phyloP scores from a whole-genome alignment of 495 filamentous ascomycete species.

The Pseudevernia furfuracea region DNA sequence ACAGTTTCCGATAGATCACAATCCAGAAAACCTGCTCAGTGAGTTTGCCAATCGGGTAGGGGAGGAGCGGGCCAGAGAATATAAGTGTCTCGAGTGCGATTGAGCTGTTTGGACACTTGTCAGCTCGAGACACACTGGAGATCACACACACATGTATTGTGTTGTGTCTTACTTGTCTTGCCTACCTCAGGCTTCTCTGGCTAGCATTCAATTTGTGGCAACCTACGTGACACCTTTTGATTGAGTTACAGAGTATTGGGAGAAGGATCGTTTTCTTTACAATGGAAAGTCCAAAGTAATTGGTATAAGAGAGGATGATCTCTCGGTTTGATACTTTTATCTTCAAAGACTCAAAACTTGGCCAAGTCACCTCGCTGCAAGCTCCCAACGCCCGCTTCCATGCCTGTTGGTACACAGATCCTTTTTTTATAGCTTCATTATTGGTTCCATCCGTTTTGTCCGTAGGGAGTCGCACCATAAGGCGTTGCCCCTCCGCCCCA shows the following conservation, averaged over 20 bases:
- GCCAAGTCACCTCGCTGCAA: conserved; percentile 1
- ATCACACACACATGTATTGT: too few relatives aligned
- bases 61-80: too few relatives aligned
- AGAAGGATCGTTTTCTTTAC: background rate
- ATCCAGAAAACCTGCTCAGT: too few relatives aligned
- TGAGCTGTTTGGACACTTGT: too few relatives aligned
- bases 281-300: background rate
- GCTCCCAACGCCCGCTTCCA: conserved; percentile 3
- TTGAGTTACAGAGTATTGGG: background rate
- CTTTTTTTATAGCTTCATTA: background rate
- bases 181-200: too few relatives aligned
- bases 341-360: background rate
- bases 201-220: too few relatives aligned
- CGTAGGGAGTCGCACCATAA: conserved; percentile 54
- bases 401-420: conserved; percentile 11
- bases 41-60: too few relatives aligned
- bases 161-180: too few relatives aligned
- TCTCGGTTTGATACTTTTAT: background rate
- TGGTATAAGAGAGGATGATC: background rate
- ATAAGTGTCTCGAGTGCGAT: too few relatives aligned
- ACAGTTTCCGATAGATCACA: too few relatives aligned
- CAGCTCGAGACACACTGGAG: too few relatives aligned
- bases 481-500: conserved; percentile 72
- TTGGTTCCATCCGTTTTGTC: conserved; percentile 29
- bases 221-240: background rate